Evolutionary conservation across 2,329 filamentous ascomycete genomes (phyloP).

Genomic region (Fusarium falciforme): DNA sequence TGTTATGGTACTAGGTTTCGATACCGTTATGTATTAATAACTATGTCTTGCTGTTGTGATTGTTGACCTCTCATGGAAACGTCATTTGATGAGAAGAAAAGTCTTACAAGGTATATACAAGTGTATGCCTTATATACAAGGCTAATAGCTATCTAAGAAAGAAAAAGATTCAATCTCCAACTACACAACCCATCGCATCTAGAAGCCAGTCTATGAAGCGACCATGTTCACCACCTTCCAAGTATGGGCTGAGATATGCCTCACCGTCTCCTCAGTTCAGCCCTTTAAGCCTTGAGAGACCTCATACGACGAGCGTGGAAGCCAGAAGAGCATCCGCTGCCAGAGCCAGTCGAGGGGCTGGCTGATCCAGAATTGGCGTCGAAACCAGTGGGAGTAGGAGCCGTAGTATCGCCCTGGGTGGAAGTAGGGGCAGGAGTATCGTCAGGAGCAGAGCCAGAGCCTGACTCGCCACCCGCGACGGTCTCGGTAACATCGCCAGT

Average conservation of each 20-base stretch:
- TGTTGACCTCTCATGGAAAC: no score
- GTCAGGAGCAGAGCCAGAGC: not conserved
- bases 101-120: not conserved
- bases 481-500: not conserved
- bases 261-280: not conserved
- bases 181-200: not conserved
- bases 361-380: not conserved
- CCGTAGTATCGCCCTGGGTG: not conserved
- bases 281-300: not conserved
- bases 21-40: not conserved
- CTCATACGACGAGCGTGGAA: not conserved
- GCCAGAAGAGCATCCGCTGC: not conserved
- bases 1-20: not conserved
- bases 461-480: not conserved
- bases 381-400: not conserved
- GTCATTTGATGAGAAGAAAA: not conserved
- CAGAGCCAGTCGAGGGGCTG: not conserved
- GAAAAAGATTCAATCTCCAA: not conserved
- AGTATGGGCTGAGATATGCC: not conserved
- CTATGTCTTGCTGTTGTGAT: not conserved
- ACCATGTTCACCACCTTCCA: not conserved
- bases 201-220: not conserved
- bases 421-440: not conserved
- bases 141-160: not conserved
- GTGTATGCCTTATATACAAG: not conserved